Conservation (phyloP, 805 yeast genomes). For the Kodamaea laetipori region DNA sequence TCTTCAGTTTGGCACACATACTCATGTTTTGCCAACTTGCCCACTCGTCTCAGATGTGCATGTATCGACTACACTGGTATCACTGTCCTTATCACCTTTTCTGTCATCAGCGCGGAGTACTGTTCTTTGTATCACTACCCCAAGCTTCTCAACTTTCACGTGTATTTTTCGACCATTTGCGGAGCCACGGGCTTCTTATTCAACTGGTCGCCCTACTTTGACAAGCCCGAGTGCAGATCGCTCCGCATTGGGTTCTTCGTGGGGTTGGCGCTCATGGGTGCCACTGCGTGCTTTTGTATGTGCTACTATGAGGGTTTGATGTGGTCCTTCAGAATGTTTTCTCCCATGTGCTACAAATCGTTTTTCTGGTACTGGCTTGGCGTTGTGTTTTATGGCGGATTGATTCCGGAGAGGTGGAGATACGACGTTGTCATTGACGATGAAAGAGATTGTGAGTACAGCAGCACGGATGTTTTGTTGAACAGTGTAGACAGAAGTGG, state of each 20-base stretch:
- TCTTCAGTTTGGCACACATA: slow-evolving; percentile 93
- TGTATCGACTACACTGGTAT: slow-evolving; percentile 96
- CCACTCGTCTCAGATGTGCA: slow-evolving; percentile 72
- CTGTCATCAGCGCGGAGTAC: slow-evolving; percentile 84
- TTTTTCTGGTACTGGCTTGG: slow-evolving; percentile 78
- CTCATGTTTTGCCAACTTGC: slow-evolving; percentile 67
- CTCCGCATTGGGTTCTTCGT: slow-evolving; percentile 79
- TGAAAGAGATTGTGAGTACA: slow-evolving; percentile 26
- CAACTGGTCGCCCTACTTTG: slow-evolving; percentile 93
- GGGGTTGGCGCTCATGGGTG: slow-evolving; percentile 75
- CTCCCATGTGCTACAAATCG: slow-evolving; percentile 69
- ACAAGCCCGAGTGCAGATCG: slow-evolving; percentile 80
- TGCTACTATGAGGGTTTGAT: slow-evolving; percentile 56
- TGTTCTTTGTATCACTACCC: slow-evolving; percentile 69
- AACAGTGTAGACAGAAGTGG: slow-evolving; percentile 42
- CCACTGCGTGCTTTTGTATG: slow-evolving; percentile 60
- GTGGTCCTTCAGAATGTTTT: slow-evolving; percentile 54
- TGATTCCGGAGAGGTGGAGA: slow-evolving; percentile 89
- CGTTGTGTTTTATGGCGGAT: slow-evolving; percentile 81
- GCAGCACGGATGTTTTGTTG: slow-evolving; percentile 32
- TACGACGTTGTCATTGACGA: slow-evolving; percentile 62
- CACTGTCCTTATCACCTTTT: slow-evolving; percentile 84
- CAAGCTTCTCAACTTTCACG: slow-evolving; percentile 48
- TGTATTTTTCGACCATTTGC: slow-evolving; percentile 61
- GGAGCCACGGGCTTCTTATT: slow-evolving; percentile 74